Percentiles rank a stretch among this genome's conserved stretches.
phyloP scores from a whole-genome alignment of 148 eudicot genomes.

The Beta vulgaris region DNA sequence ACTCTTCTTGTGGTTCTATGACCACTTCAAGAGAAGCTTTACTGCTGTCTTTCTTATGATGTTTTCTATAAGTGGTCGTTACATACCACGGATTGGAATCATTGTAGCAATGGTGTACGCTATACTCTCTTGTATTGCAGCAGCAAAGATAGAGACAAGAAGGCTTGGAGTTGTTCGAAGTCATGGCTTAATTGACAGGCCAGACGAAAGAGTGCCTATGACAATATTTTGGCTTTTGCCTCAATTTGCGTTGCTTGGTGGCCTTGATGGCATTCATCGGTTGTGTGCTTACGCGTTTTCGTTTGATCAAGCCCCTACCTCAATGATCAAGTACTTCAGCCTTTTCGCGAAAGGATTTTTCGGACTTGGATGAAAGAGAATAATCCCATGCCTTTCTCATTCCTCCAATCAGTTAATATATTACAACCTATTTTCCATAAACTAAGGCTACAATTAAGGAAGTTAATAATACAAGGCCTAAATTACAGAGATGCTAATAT shows the following conservation, averaged over 20 bases:
- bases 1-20: conserved; percentile 2
- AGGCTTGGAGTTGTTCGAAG: conserved; percentile 33
- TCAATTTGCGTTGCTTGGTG: conserved; percentile 36
- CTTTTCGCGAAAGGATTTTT: conserved; percentile 23
- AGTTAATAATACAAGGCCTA: too few relatives aligned
- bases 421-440: too few relatives aligned
- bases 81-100: conserved; percentile 27
- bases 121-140: conserved; percentile 40
- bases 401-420: too few relatives aligned
- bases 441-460: too few relatives aligned
- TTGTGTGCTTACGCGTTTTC: conserved; percentile 18
- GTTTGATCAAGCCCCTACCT: conserved; percentile 17
- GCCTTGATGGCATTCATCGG: conserved; percentile 25
- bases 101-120: conserved; percentile 36
- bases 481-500: too few relatives aligned
- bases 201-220: conserved; percentile 40
- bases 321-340: conserved; percentile 28
- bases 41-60: conserved; percentile 7
- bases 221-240: conserved; percentile 40
- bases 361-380: too few relatives aligned
- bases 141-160: conserved; percentile 41
- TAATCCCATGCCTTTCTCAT: too few relatives aligned
- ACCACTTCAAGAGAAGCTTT: not conserved
- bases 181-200: conserved; percentile 36
- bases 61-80: not conserved